Evolutionary conservation across 2,329 filamentous ascomycete genomes (phyloP).

Genomic region (Achaetomium macrosporum): DNA sequence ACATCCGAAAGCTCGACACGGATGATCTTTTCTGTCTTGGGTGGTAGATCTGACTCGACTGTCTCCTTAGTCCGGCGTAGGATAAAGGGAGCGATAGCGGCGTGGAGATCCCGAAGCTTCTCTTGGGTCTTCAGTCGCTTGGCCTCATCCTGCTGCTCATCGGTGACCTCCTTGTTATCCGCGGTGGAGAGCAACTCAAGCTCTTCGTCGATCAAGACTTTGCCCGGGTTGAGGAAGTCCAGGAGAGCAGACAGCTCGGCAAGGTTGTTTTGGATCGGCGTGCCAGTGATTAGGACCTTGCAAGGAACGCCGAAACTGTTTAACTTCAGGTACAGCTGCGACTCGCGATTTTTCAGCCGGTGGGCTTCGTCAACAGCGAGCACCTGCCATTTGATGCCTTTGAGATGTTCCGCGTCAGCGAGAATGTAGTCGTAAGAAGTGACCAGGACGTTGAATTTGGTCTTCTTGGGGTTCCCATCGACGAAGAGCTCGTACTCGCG

Average conservation of each 20-base stretch:
- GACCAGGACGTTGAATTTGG: constrained; percentile 95
- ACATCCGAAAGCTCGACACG: constrained; percentile 95
- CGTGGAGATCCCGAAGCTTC: constrained; percentile 81
- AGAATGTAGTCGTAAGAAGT: constrained; percentile 98
- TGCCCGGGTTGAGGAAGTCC: constrained; percentile 95
- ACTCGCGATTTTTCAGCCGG: constrained; percentile 91
- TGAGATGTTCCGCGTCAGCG: constrained; percentile 75
- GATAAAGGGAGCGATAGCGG: constrained; percentile 87
- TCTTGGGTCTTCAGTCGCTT: constrained; percentile 70
- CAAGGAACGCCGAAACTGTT: constrained; percentile 82
- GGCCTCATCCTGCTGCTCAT: constrained; percentile 31
- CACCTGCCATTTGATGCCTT: constrained; percentile 94
- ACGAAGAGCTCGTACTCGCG: constrained; percentile 83
- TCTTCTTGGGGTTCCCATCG: constrained; percentile 78
- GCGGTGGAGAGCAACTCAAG: constrained; percentile 65
- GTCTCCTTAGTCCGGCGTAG: constrained; percentile 94
- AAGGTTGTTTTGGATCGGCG: constrained; percentile 94
- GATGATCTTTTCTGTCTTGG: constrained; percentile 98
- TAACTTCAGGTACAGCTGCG: constrained; percentile 82
- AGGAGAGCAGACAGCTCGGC: constrained; percentile 87
- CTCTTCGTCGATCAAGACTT: constrained; percentile 84
- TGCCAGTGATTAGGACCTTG: constrained; percentile 90
- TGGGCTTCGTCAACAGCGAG: constrained; percentile 96
- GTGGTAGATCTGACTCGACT: constrained; percentile 91
- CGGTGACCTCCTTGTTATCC: constrained; percentile 27